A percentile compares a stretch with the other conserved stretches of the same genome.
Conservation (phyloP, 345 rosid genomes). For the Syzygium grande region DNA sequence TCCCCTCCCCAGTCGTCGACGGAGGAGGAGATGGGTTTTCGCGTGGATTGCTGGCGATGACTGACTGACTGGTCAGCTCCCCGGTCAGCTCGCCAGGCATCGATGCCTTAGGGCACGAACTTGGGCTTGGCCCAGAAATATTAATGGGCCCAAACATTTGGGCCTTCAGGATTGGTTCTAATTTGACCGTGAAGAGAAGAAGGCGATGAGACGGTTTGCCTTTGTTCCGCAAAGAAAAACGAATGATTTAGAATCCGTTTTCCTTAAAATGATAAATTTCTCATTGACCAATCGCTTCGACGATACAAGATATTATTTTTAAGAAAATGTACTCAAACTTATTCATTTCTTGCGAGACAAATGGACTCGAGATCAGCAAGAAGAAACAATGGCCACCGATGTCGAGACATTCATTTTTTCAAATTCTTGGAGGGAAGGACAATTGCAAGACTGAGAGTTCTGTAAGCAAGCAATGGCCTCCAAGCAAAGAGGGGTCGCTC, state of each 20-base stretch:
- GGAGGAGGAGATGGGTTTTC: background rate
- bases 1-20: background rate
- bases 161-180: background rate
- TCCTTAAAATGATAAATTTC: too few relatives aligned
- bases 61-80: background rate
- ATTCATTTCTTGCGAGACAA: background rate
- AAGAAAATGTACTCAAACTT: background rate
- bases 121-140: background rate
- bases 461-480: background rate
- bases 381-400: rapidly evolving
- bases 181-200: background rate
- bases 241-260: too few relatives aligned
- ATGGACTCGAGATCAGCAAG: rapidly evolving
- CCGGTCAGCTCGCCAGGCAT: background rate
- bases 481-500: background rate
- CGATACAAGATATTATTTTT: background rate
- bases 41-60: background rate
- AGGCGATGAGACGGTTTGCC: too few relatives aligned
- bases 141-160: background rate
- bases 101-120: background rate
- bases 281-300: background rate
- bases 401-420: background rate
- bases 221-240: rapidly evolving
- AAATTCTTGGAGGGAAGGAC: background rate
- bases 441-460: background rate